Base-by-base conservation (phyloP, 768 basidiomycete genomes). In the Russula virescens region DNA sequence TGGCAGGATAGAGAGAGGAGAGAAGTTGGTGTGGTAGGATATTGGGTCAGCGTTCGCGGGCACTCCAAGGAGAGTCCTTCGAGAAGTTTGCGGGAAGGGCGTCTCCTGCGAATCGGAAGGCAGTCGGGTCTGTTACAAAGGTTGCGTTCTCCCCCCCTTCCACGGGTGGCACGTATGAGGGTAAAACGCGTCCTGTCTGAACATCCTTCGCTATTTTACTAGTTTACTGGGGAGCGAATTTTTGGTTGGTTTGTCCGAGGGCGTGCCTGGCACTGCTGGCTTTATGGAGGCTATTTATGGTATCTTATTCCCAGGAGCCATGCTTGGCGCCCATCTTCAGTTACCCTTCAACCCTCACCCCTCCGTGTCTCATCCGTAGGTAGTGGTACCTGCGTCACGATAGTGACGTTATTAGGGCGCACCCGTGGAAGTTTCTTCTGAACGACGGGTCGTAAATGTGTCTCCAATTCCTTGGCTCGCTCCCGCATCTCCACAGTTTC, bases 211-310 rank as follows among this genome's bases (percentile, higher is more conserved):
- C 85, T 85, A 68, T 86, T 86, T 75, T 97, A 95, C 90, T 94
- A 95, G 13, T 86, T 89, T 0, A 98, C 93, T 1, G 87, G 83
- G 19, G 89, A 85, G 67, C 90, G 88, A 31, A 97, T 92, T 76
- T 98, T 98, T 62, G 97, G 81, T 77, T 98, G n/a, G n/a, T n/a
- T 98, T 31, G 94, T 99, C 97, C 69, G 98, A 96, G 5, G 96
- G 94, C 34, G 91, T 76, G 48, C 94, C 94, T 1, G 94, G 94
- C 71, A n/a, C n/a, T n/a, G n/a, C n/a, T n/a, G n/a, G n/a, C n/a
- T n/a, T n/a, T n/a, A n/a, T n/a, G n/a, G n/a, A n/a, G n/a, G n/a
- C n/a, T n/a, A n/a, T n/a, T n/a, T n/a, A n/a, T n/a, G n/a, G n/a
- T n/a, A n/a, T n/a, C n/a, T n/a, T n/a, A n/a, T n/a, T n/a, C n/a